Conservation (phyloP, 2,329 filamentous ascomycete species). For the Diaporthe citrichinensis region DNA sequence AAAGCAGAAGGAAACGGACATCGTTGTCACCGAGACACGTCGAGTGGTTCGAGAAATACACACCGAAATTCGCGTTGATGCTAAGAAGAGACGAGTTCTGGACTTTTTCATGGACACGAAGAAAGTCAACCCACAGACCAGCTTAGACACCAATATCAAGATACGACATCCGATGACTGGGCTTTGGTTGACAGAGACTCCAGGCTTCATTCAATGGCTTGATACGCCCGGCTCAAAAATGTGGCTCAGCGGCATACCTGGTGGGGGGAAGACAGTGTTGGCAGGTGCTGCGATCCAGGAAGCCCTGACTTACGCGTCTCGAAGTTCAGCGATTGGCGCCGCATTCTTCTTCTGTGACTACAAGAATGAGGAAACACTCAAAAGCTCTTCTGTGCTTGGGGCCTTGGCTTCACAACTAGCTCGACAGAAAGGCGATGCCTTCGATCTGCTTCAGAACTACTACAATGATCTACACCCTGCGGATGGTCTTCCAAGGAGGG, state of each 20-base stretch:
- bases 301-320: not conserved
- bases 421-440: not conserved
- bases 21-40: not conserved
- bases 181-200: constrained; percentile 42
- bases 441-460: not conserved
- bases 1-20: not conserved
- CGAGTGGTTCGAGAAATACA: not conserved
- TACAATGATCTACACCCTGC: not conserved
- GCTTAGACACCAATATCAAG: constrained; percentile 38
- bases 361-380: not conserved
- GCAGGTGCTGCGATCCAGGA: constrained; percentile 46
- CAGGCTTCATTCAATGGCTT: constrained; percentile 45
- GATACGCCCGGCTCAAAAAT: constrained; percentile 41
- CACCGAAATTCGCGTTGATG: not conserved
- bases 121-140: constrained; percentile 44
- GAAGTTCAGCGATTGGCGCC: not conserved
- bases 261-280: constrained; percentile 48
- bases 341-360: constrained; percentile 11
- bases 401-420: not conserved
- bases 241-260: constrained; percentile 49
- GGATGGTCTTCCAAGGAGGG: not conserved
- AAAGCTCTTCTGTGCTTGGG: not conserved
- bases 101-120: constrained; percentile 13
- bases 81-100: not conserved
- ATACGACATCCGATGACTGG: constrained; percentile 46